Conservation (phyloP, 2,329 filamentous ascomycete species). For the Botrytis aclada region DNA sequence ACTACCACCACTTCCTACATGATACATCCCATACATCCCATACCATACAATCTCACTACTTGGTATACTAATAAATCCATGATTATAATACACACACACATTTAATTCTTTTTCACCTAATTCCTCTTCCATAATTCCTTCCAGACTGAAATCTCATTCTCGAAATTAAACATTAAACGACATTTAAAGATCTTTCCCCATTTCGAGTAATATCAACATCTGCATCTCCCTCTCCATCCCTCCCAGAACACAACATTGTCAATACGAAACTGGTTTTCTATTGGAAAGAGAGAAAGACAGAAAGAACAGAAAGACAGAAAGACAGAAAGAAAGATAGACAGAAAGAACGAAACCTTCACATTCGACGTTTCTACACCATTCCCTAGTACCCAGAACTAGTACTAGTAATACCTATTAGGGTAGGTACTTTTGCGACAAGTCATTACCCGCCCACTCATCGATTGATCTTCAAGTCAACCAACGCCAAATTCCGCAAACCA, state of each 20-base stretch:
- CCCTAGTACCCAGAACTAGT: background rate
- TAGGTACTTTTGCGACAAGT: conserved; percentile 6
- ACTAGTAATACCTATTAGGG: background rate
- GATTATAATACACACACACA: background rate
- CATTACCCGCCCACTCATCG: background rate
- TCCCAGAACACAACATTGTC: background rate
- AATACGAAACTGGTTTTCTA: conserved; percentile 1
- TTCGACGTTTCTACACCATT: background rate
- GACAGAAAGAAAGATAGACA: too few species aligned
- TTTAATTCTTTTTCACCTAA: background rate
- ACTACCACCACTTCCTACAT: background rate
- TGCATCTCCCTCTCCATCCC: background rate
- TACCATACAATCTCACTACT: background rate
- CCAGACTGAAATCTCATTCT: background rate
- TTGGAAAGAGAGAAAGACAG: background rate
- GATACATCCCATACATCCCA: background rate
- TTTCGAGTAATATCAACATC: background rate
- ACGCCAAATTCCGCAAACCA: background rate
- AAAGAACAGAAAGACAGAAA: background rate
- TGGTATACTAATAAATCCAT: background rate
- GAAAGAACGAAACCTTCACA: background rate
- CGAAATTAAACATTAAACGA: background rate
- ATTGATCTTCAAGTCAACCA: background rate
- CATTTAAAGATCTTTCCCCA: background rate
- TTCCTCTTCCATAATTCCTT: background rate